Conservation (phyloP, 169 alveolate genomes). For the Fabrea salina region DNA sequence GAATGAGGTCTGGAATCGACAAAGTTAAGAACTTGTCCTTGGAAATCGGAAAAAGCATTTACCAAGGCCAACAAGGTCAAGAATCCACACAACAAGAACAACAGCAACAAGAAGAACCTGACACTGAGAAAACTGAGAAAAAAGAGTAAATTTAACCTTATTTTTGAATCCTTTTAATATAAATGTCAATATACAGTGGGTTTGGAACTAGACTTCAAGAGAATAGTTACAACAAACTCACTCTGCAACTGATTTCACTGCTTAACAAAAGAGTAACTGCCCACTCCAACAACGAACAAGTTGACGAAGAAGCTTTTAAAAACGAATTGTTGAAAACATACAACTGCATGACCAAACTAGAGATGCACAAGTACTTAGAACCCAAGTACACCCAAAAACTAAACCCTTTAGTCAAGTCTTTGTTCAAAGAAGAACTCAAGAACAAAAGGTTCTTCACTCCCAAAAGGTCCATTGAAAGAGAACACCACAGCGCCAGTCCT, state of each 20-base stretch:
- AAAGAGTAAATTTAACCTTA: not conserved
- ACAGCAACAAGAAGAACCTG: not conserved
- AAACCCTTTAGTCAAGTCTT: not conserved
- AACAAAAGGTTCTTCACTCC: no score
- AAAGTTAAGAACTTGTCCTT: conserved; percentile 90
- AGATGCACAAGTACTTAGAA: not conserved
- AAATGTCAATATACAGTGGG: not conserved
- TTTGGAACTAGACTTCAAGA: not conserved
- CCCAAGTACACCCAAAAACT: not conserved
- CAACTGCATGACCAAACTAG: not conserved
- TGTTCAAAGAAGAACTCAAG: conserved; percentile 22
- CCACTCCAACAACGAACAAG: not conserved
- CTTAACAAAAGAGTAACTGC: not conserved
- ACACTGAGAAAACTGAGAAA: not conserved
- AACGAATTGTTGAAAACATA: not conserved
- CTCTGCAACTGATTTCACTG: not conserved
- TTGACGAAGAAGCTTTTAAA: not conserved
- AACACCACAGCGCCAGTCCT: no score
- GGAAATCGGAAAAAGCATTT: conserved; percentile 90
- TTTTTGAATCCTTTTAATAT: not conserved
- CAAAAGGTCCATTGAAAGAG: no score
- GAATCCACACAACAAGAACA: not conserved
- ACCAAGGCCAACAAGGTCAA: conserved; percentile 42
- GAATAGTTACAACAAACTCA: not conserved
- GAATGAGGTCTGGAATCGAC: conserved; percentile 82